phyloP scores from a whole-genome alignment of 306 rosid species.

The Prunus mira region DNA sequence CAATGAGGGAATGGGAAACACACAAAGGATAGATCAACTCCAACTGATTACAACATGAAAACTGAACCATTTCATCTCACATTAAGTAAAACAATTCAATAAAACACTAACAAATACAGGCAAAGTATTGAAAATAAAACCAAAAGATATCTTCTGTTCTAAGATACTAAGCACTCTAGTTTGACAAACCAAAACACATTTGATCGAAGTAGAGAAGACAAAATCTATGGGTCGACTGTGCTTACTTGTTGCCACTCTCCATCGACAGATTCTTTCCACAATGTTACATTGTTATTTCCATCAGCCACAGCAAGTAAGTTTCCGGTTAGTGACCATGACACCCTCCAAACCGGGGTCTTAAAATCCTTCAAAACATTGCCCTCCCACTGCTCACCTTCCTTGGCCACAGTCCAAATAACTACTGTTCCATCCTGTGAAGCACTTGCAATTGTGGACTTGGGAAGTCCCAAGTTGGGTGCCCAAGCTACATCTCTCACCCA shows the following conservation, averaged over 20 bases:
- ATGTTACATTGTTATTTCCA: conserved; percentile 66
- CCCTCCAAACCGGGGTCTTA: conserved; percentile 85
- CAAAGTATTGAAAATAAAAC: conserved; percentile 7
- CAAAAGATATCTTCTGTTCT: neutral
- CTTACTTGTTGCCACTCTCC: conserved; percentile 95
- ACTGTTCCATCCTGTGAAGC: conserved; percentile 85
- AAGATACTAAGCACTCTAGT: conserved; percentile 10
- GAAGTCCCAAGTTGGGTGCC: conserved; percentile 96
- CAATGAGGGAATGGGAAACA: neutral
- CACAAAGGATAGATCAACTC: neutral
- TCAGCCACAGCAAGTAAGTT: conserved; percentile 89
- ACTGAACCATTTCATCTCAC: neutral
- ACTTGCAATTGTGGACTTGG: conserved; percentile 84
- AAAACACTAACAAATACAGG: neutral
- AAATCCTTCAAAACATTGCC: conserved; percentile 76
- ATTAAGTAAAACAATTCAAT: neutral
- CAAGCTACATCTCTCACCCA: conserved; percentile 93
- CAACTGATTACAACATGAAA: neutral
- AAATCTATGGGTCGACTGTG: conserved; percentile 68
- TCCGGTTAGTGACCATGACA: conserved; percentile 95
- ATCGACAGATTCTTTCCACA: conserved; percentile 94
- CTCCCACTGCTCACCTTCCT: conserved; percentile 92
- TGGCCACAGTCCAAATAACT: conserved; percentile 74
- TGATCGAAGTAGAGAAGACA: neutral
- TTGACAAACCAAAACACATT: conserved; percentile 9